Base-by-base conservation (phyloP, 2,329 filamentous ascomycete species). In the Cucurbitaria berberidis region DNA sequence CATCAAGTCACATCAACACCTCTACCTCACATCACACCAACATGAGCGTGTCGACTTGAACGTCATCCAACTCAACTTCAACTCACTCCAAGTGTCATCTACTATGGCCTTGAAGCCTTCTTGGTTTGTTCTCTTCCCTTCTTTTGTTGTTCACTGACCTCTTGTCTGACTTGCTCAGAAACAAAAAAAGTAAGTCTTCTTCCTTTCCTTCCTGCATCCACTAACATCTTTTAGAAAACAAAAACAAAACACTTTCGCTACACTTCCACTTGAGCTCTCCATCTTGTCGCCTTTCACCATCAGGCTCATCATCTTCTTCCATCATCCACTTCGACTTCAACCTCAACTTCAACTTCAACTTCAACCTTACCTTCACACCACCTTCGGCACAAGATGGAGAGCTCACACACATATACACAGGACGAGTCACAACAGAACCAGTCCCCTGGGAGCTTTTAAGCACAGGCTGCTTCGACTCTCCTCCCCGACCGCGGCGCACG, bases 391-490 rank as follows among this genome's bases (percentile, higher is more conserved):
- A 41, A 40, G 34, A 15, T 48, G 34, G 29, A 40, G 16, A 16
- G 29, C 38, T 24, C 45, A 36, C 26, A 47, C 29, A 40, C 34
- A 27, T 24, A 32, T 24, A 32, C 21, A 10, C 3, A 9, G 32
- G 47, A 39, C 39, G 47, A 50, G 40, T 44, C 47, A n/a, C 16
- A 15, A 10, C 24, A 39, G 30, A 50, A 45, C 47, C 47, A 45
- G 32, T 45, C 30, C 40, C 15, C 40, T 24, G 22, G 22, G 29
- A 22, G 15, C 24, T 19, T 16, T 11, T 38, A 38, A 19, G 35
- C 18, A 44, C 34, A 39, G 48, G 41, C 34, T 50, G 48, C 18
- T 50, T 43, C 40, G 47, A 50, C 47, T 44, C 47, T 44, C 40
- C 40, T 6, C 16, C 30, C 40, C 47, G 30, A 38, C 40, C 47